These are phyloP conservation scores for Leccinum glutinopallens DNA, from an alignment of 1,284 basidiomycete genomes.

Conservation along the genomic window DNA sequence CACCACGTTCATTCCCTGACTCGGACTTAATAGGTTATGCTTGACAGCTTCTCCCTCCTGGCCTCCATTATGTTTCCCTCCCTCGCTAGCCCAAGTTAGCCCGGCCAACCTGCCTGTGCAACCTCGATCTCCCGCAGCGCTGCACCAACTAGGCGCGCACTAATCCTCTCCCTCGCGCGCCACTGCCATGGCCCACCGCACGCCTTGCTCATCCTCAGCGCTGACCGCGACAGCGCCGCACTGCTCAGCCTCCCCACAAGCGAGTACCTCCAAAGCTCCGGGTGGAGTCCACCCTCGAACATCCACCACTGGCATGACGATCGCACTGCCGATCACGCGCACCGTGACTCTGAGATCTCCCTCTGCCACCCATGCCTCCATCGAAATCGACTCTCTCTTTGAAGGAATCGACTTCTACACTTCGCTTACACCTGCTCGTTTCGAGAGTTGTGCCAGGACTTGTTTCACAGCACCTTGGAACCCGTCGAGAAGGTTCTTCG, in stretches of 20 bases:
- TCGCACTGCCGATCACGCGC: slow-evolving; percentile 9
- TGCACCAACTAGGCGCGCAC: slow-evolving; percentile 65
- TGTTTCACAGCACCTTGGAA: slow-evolving; percentile 96
- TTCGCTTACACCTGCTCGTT: slow-evolving; percentile 96
- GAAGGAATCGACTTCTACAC: slow-evolving; percentile 99
- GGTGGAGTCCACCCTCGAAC: not conserved
- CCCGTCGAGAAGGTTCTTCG: slow-evolving; percentile 98
- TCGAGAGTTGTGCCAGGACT: slow-evolving; percentile 94
- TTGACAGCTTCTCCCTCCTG: no score
- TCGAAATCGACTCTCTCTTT: slow-evolving; percentile 98
- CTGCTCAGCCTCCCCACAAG: no score
- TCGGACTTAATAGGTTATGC: no score
- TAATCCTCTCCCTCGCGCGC: slow-evolving; percentile 69
- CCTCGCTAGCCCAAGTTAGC: no score
- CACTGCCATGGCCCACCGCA: slow-evolving; percentile 35
- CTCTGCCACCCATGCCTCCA: slow-evolving; percentile 94
- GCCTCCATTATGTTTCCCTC: no score
- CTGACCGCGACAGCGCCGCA: no score
- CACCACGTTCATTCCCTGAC: no score
- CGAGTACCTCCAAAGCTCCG: no score
- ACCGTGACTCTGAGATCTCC: slow-evolving; percentile 39
- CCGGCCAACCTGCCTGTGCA: not conserved
- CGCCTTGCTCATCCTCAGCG: no score
- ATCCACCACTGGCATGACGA: not conserved
- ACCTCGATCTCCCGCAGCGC: slow-evolving; percentile 54